Conservation (phyloP, 2,329 filamentous ascomycete genomes). For the Drechslerella coelobrocha region DNA sequence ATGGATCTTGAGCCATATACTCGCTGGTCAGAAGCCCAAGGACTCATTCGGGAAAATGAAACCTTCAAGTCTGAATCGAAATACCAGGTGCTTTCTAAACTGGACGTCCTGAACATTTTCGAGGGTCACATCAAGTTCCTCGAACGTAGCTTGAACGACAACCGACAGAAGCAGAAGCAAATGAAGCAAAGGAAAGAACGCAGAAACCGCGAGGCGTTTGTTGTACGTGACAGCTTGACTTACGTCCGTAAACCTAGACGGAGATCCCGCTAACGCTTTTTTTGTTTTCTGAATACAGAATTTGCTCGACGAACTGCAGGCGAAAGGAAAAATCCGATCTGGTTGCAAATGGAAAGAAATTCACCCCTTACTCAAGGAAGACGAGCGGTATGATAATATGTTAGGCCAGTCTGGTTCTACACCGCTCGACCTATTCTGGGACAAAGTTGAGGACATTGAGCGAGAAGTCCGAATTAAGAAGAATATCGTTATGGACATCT, state of each 20-base stretch:
- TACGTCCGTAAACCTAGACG: neutral
- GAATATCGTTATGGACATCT: conserved; percentile 84
- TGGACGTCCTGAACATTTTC: conserved; percentile 89
- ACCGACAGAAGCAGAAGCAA: conserved; percentile 84
- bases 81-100: conserved; percentile 83
- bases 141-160: conserved; percentile 89
- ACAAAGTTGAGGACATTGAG: conserved; percentile 92
- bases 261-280: conserved; percentile 1
- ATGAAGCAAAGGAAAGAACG: conserved; percentile 81
- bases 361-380: conserved; percentile 74
- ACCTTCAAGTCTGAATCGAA: conserved; percentile 81
- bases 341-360: conserved; percentile 89
- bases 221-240: conserved; percentile 55
- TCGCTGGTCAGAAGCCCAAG: conserved; percentile 88
- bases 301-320: conserved; percentile 76
- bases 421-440: conserved; percentile 93
- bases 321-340: conserved; percentile 81
- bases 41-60: conserved; percentile 76
- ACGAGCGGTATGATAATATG: conserved; percentile 82
- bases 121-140: conserved; percentile 93
- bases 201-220: conserved; percentile 82
- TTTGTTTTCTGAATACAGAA: no score
- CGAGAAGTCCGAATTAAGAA: conserved; percentile 78
- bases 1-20: conserved; percentile 91
- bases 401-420: conserved; percentile 83